These are phyloP conservation scores for Vitis hybrid DNA, from an alignment of 177 flowering plant species.

Conservation along the genomic window DNA sequence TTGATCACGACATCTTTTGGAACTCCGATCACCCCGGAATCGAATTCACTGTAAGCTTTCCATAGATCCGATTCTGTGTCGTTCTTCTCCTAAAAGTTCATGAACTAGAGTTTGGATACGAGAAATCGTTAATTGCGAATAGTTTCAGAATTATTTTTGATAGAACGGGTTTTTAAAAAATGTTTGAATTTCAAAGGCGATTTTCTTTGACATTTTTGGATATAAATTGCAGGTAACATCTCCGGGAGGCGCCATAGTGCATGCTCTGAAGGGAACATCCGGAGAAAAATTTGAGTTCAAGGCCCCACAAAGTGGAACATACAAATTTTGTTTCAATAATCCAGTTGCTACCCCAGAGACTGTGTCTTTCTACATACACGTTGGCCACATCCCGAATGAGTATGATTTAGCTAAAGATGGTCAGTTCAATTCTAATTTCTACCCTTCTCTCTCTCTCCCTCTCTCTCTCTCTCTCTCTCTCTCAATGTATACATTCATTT, in stretches of 20 bases:
- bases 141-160: too few species aligned
- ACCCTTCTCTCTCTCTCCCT: not conserved
- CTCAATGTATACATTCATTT: not conserved
- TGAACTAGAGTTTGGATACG: too few species aligned
- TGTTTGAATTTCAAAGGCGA: not conserved
- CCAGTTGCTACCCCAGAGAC: slow-evolving; percentile 87
- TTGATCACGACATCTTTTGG: slow-evolving; percentile 6
- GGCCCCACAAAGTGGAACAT: slow-evolving; percentile 95
- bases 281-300: slow-evolving; percentile 93
- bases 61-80: too few species aligned
- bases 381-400: slow-evolving; percentile 92
- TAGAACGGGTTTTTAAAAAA: too few species aligned
- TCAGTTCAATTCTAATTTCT: slow-evolving; percentile 30
- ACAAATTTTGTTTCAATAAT: slow-evolving; percentile 94
- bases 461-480: not conserved
- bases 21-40: slow-evolving; percentile 9
- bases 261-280: slow-evolving; percentile 76
- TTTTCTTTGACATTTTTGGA: not conserved
- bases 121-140: too few species aligned
- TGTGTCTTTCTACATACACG: slow-evolving; percentile 92
- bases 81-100: too few species aligned
- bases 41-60: slow-evolving; percentile 1
- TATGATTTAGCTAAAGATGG: slow-evolving; percentile 98
- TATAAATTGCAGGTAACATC: slow-evolving; percentile 65
- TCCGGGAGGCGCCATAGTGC: slow-evolving; percentile 71